Conservation (phyloP, 352 stramenopile species). For the Pythium oligandrum region DNA sequence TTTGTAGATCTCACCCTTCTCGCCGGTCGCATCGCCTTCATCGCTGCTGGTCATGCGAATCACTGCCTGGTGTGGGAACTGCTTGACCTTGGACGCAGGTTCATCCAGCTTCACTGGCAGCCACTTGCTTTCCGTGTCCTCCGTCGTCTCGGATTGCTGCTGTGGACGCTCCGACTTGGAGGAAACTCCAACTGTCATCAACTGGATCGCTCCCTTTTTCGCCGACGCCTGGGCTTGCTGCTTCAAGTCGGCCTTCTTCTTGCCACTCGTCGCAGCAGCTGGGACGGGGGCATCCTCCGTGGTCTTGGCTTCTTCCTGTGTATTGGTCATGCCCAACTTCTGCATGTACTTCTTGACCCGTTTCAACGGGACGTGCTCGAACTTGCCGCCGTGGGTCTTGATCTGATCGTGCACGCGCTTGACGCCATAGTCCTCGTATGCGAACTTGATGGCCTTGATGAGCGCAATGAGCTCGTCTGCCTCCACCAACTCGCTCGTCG, state of each 20-base stretch:
- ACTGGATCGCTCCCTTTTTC: constrained; percentile 41
- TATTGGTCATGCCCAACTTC: constrained; percentile 61
- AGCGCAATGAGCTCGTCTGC: constrained; percentile 79
- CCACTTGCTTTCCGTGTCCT: constrained; percentile 31
- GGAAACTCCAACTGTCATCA: constrained; percentile 80
- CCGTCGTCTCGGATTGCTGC: not conserved
- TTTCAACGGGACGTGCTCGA: constrained; percentile 64
- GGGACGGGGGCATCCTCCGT: constrained; percentile 8
- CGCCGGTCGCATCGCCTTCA: constrained; percentile 60
- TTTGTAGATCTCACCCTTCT: constrained; percentile 87
- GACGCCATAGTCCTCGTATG: constrained; percentile 69
- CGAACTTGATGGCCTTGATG: constrained; percentile 87
- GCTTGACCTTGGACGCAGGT: constrained; percentile 62
- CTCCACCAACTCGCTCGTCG: constrained; percentile 27
- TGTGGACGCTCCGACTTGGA: constrained; percentile 55
- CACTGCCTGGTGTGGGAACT: constrained; percentile 81
- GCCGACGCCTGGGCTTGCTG: constrained; percentile 13
- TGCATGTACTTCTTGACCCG: constrained; percentile 85
- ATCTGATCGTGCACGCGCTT: constrained; percentile 84
- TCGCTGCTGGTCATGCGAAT: constrained; percentile 81
- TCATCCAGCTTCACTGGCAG: constrained; percentile 82
- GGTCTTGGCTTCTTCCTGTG: constrained; percentile 6
- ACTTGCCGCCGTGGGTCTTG: constrained; percentile 73
- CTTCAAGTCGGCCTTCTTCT: constrained; percentile 2
- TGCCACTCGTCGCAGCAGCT: not conserved